These are phyloP conservation scores for Lineolata rhizophorae DNA, from an alignment of 495 filamentous ascomycete genomes.

Conservation along the genomic window DNA sequence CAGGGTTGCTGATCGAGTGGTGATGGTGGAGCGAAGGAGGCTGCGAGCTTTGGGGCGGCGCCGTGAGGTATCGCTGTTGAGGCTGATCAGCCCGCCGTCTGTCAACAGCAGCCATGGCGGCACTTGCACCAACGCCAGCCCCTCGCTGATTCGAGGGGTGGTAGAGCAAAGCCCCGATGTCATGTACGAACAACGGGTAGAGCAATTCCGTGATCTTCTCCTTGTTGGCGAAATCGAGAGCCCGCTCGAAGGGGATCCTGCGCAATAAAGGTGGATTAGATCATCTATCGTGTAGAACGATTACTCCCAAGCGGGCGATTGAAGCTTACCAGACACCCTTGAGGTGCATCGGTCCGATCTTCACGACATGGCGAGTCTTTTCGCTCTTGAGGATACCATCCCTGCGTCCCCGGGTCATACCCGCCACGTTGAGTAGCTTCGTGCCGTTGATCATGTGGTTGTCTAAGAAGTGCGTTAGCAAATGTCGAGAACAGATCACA, in stretches of 20 bases:
- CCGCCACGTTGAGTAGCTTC: slow-evolving; percentile 88
- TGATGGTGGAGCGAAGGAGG: slow-evolving; percentile 46
- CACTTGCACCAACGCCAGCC: slow-evolving; percentile 32
- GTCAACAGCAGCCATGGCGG: slow-evolving; percentile 72
- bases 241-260: slow-evolving; percentile 95
- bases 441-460: slow-evolving; percentile 99
- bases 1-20: slow-evolving; percentile 52
- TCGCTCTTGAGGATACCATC: slow-evolving; percentile 97
- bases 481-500: slow-evolving; percentile 5
- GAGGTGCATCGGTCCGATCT: slow-evolving; percentile 96
- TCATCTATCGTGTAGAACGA: slow-evolving; percentile 3
- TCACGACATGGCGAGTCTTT: slow-evolving; percentile 88
- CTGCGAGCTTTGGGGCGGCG: slow-evolving; percentile 31
- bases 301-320: no score
- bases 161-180: slow-evolving; percentile 85
- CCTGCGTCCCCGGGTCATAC: slow-evolving; percentile 88
- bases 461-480: slow-evolving; percentile 35
- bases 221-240: slow-evolving; percentile 95
- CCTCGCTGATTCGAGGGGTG: slow-evolving; percentile 74
- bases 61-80: slow-evolving; percentile 22
- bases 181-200: slow-evolving; percentile 94
- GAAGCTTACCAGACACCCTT: slow-evolving; percentile 98
- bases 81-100: slow-evolving; percentile 44
- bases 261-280: slow-evolving; percentile 6
- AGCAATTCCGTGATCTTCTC: slow-evolving; percentile 94